Base-by-base conservation (phyloP, 768 basidiomycete genomes). In the Hericium rajendrae region DNA sequence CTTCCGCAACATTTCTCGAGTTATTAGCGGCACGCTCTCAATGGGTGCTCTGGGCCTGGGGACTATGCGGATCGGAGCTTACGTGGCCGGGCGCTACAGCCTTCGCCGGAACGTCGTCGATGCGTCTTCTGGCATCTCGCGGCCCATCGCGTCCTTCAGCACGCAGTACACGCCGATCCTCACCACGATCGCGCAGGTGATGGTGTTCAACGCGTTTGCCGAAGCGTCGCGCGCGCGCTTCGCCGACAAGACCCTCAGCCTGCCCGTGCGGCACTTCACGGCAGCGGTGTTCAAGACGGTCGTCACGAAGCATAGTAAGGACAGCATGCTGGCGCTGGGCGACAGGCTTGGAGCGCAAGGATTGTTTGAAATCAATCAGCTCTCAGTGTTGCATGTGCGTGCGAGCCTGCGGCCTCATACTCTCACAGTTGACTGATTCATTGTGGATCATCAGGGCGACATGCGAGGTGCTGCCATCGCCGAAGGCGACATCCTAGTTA, bases 291-390 rank as follows among this genome's bases (percentile, higher is more conserved):
- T 74, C 51, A 86, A 86, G 68, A 71, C 82, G 6, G 78, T 77
- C 1, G 72, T 82, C 51, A 75, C 77, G 48, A 75, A 78, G 5
- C 81, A 83, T 56, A 76, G 78, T 60, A 78, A 80, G 60, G 70
- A 77, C 16, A 78, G 75, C 58, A 70, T 75, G 8, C 68, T 76
- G 10, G 78, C 79, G 56, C 71, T 85, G n/a, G 73, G 80, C 5
- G 84, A 86, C 59, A 74, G 84, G 11, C 84, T 80, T 57, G 84
- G 84, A 51, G 84, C 82, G 2, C 83, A 85, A 67, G 83, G 84
- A 2, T 77, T 81, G 0, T 84, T 84, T 56, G 83, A 81, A 53
- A 77, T 79, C 55, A 86, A 85, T 62, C 79, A 81, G 61, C 77
- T 85, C 72, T 76, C 78, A 4, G 72, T 72, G 48, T 74, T 80